Base-by-base conservation (phyloP, 164 flowering plant genomes). In the Paratinospora sagittata region DNA sequence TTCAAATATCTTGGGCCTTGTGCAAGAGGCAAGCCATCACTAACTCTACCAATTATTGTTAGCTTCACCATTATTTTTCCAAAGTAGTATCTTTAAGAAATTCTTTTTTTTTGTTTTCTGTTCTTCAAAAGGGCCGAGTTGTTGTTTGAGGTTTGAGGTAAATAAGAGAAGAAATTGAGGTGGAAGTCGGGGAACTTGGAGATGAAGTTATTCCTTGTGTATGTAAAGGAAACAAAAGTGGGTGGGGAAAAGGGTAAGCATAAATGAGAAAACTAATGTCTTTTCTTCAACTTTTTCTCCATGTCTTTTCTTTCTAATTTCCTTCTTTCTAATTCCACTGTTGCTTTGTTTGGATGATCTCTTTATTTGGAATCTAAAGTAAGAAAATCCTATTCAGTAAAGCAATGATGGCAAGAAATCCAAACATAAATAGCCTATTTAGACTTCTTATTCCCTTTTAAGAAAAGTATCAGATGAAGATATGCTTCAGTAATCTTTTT, bases 1-100 rank as follows among this genome's bases (percentile, higher is more conserved):
- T 77, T 70, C 30, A 57, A 14, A 43, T 77, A 74, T 39, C 76
- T 72, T 6, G 76, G 71, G 23, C 81, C 81, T 70, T 83, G 80
- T 26, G 88, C 82, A 9, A 86, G 66, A n/a, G 84, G 84, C 67
- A 85, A 37, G 49, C 87, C 88, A 72, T 86, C 87, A 33, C 74
- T 73, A 37, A 78, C 76, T 62, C 87, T 82, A 67, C 88, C 90
- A 68, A 82, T 79, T 8, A 86, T 78, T 68, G 89, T 84, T 67
- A 84, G 71, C 86, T 86, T 84, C 26, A 86, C 81, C 85, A 84
- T 85, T n/a, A n/a, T n/a, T 61, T 27, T 23, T 21, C 63, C 27
- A 21, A 61, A 24, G 63, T 61, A 61, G 10, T 39, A 39, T 39
- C 7, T 39, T 8, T 39, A 39, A 3, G 43, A 1, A 39, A 39